Evolutionary conservation across 2,329 filamentous ascomycete species (phyloP), one percentile per base, ranked within the genome.

Genomic region (Diplodia scrobiculata): DNA sequence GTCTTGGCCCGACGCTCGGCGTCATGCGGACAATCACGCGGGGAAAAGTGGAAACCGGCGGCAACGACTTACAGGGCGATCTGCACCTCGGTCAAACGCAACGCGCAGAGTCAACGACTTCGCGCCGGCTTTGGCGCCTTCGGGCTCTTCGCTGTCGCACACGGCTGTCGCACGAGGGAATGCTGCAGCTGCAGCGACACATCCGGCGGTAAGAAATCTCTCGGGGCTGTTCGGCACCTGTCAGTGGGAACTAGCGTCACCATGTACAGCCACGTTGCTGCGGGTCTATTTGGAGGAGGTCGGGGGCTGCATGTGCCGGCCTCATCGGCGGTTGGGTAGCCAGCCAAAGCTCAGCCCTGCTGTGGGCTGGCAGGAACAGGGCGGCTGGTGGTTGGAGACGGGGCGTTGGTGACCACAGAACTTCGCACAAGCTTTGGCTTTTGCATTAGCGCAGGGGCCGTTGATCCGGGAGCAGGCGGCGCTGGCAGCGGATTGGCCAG

Each of bases 261-360:
- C 54, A 32, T 17, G 58, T 34, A 11, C 58, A 50, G 58, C 58
- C 58, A 62, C 45, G 58, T 62, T 41, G 45, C 29, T 34, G 29
- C 32, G 17, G 6, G 11, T 50, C 58, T 62, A 62, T 62, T 62
- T 62, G 58, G 58, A 62, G 58, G 52, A 59, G 58, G 58, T 19
- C n/a, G 58, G 58, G 45, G 17, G 58, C 45, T 62, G 58, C 58
- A 36, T 10, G 29, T 21, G 19, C 41, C 58, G 17, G 55, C 55
- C 55, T n/a, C 38, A 1, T 41, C 55, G 25, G 21, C 29, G 48
- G 58, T 50, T 51, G 58, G 45, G 5, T 7, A 10, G 11, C 13
- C 13, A n/a, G 58, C 58, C 58, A 50, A 60, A n/a, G 58, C 58
- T 51, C 58, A 62, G 58, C 58, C 58, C 58, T 62, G 58, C 38